phyloP scores from a whole-genome alignment of 2,329 filamentous ascomycete species.

The Penicillium sp. region DNA sequence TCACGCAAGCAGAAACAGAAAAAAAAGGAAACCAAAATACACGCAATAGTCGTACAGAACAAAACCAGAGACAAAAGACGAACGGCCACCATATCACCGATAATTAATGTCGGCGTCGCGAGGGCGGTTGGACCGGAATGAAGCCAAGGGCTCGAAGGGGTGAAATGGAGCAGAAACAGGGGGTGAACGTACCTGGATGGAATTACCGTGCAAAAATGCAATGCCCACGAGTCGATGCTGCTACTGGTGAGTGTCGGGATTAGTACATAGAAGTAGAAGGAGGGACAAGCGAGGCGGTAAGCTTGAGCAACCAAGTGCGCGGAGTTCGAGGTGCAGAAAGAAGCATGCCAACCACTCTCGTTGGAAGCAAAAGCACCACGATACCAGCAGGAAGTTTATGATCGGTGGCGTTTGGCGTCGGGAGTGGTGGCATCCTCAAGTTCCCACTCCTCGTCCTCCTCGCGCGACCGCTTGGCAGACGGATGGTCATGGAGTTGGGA shows the following conservation, averaged over 20 bases:
- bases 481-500: slow-evolving; percentile 19
- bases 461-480: slow-evolving; percentile 33
- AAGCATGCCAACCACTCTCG: too few relatives aligned
- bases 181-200: slow-evolving; percentile 4
- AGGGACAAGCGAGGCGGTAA: too few relatives aligned
- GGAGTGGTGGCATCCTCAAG: slow-evolving; percentile 19
- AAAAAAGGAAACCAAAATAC: slow-evolving; percentile 1
- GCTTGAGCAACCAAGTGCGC: too few relatives aligned
- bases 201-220: not conserved
- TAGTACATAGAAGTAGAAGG: slow-evolving; percentile 11
- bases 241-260: slow-evolving; percentile 6
- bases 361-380: not conserved
- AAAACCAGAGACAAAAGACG: not conserved
- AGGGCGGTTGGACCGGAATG: too few relatives aligned
- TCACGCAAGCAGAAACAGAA: not conserved
- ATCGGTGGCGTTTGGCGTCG: slow-evolving; percentile 52
- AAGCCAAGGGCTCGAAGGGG: not conserved
- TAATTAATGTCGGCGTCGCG: too few relatives aligned
- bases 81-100: too few relatives aligned
- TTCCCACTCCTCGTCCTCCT: slow-evolving; percentile 33
- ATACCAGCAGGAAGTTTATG: slow-evolving; percentile 17
- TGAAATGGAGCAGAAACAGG: not conserved
- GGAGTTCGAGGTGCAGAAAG: too few relatives aligned
- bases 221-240: slow-evolving; percentile 3
- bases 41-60: not conserved